Conservation (phyloP, 768 basidiomycete species). For the Pisolithus microcarpus region DNA sequence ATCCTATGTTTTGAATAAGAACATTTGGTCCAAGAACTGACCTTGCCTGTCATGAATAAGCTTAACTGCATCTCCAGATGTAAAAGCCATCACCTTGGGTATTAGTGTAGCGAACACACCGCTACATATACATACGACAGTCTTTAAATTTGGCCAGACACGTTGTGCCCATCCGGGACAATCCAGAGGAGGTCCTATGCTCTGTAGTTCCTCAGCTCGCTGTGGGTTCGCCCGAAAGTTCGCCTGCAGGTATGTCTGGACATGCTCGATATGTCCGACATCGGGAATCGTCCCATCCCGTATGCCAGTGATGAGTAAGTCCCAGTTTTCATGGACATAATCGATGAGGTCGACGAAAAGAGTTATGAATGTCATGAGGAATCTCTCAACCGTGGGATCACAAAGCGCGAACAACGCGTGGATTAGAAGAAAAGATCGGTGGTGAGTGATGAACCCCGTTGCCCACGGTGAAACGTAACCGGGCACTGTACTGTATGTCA, state of each 20-base stretch:
- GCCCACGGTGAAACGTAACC: slow-evolving; percentile 7
- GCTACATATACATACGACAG: background rate
- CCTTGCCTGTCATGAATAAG: slow-evolving; percentile 5
- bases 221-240: slow-evolving; percentile 5
- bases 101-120: slow-evolving; percentile 1
- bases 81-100: slow-evolving; percentile 1
- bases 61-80: background rate
- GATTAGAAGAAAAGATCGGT: slow-evolving; percentile 10
- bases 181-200: background rate
- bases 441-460: slow-evolving; percentile 6
- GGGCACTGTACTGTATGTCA: too few species aligned
- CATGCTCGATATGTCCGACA: slow-evolving; percentile 6
- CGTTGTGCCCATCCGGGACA: background rate
- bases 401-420: slow-evolving; percentile 13
- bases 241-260: slow-evolving; percentile 8
- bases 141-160: slow-evolving; percentile 4
- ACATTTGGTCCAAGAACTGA: slow-evolving; percentile 11
- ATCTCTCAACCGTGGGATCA: slow-evolving; percentile 4
- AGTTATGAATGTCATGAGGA: slow-evolving; percentile 1
- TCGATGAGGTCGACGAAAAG: slow-evolving; percentile 9
- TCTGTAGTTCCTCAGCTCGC: slow-evolving; percentile 2
- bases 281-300: slow-evolving; percentile 8
- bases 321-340: slow-evolving; percentile 8
- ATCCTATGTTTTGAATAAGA: slow-evolving; percentile 7
- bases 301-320: slow-evolving; percentile 5